Percentiles rank a stretch among this genome's conserved stretches.
Evolutionary conservation across 148 eudicot species (phyloP).

Genomic region (Camellia japonica): DNA sequence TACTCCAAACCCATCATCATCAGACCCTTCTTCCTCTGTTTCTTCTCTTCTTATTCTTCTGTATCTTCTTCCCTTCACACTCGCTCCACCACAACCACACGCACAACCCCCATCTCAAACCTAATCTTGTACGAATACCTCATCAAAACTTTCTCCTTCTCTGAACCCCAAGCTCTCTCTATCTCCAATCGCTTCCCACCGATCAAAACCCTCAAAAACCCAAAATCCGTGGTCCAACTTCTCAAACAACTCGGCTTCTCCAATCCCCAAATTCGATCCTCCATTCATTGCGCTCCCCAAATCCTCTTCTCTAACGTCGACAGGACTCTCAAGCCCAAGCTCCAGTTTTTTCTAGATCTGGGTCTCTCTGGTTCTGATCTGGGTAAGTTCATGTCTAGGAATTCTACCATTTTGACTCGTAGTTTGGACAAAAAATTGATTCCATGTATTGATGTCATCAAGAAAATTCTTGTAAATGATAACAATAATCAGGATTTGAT

Average conservation of each 20-base stretch:
- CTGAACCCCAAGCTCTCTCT: neutral
- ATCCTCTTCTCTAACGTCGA: neutral
- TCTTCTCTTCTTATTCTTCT: constrained; percentile 13
- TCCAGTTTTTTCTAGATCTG: constrained; percentile 7
- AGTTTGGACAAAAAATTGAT: constrained; percentile 12
- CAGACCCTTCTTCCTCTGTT: neutral
- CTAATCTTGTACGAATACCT: neutral
- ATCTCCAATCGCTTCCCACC: constrained; percentile 4
- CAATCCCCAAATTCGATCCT: neutral
- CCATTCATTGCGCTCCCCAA: neutral
- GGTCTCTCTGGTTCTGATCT: constrained; percentile 14
- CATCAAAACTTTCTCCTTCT: neutral
- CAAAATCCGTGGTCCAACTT: constrained; percentile 8
- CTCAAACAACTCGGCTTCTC: constrained; percentile 13
- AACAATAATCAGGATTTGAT: constrained; percentile 12
- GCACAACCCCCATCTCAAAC: neutral
- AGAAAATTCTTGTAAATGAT: neutral
- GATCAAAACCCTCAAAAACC: constrained; percentile 2
- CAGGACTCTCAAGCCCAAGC: constrained; percentile 16
- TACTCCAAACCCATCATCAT: neutral
- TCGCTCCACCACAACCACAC: neutral
- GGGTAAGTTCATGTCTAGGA: constrained; percentile 13
- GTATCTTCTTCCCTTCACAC: neutral
- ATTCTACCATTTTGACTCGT: neutral
- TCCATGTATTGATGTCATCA: neutral